phyloP scores from a whole-genome alignment of 805 yeast genomes.

The Jamesozyma spencerorum region DNA sequence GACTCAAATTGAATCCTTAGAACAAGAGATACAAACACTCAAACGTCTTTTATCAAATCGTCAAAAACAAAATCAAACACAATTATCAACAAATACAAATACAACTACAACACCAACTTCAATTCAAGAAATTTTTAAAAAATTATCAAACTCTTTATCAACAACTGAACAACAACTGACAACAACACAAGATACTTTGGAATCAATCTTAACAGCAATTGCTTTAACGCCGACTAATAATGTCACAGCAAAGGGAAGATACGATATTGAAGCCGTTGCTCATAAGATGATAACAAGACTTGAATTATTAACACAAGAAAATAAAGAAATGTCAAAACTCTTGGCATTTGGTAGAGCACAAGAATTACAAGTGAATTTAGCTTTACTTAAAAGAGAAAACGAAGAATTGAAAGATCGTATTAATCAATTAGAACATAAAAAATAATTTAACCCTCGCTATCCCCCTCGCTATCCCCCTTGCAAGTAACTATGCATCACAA shows the following conservation, averaged over 20 bases:
- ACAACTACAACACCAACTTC: conserved; percentile 41
- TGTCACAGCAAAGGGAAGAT: conserved; percentile 46
- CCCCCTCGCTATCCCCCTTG: background rate
- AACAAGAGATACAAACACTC: conserved; percentile 35
- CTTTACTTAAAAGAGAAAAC: conserved; percentile 45
- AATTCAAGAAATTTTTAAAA: conserved; percentile 40
- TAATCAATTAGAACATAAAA: conserved; percentile 3
- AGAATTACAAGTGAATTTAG: conserved; percentile 60
- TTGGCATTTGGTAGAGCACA: conserved; percentile 68
- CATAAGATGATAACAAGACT: conserved; percentile 61
- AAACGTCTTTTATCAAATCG: conserved; percentile 23
- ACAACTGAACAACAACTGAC: conserved; percentile 43
- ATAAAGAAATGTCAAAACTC: conserved; percentile 60
- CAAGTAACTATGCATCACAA: background rate
- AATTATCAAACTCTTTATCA: conserved; percentile 39
- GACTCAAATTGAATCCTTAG: conserved; percentile 38
- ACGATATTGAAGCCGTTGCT: conserved; percentile 66
- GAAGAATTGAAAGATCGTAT: conserved; percentile 34
- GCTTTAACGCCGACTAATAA: conserved; percentile 41
- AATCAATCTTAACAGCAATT: conserved; percentile 49
- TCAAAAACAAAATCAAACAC: no score
- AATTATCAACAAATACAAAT: no score
- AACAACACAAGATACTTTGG: conserved; percentile 55
- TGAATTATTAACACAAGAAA: conserved; percentile 54
- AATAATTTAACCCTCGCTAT: no score